Percentiles rank a stretch among this genome's conserved stretches.
Evolutionary conservation across 1,139 yeast genomes (phyloP).

Genomic region (Hyphopichia wangnamkhiaoensis): DNA sequence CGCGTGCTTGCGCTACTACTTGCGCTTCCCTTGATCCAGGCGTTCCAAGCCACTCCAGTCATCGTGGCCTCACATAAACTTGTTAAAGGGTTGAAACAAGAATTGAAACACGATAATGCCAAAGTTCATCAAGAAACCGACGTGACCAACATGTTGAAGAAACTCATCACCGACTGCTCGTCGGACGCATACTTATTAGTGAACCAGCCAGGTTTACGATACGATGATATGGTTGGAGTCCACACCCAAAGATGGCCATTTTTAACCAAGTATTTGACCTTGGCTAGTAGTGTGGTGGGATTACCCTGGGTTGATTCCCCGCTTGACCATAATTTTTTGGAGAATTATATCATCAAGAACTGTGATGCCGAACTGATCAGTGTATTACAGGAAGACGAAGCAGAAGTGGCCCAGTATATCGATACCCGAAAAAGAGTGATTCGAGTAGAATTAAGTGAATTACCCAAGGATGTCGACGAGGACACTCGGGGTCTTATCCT

Average conservation of each 20-base stretch:
- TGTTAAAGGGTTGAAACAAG: constrained; percentile 32
- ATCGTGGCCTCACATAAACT: constrained; percentile 45
- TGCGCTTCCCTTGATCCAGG: neutral
- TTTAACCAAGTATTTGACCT: constrained; percentile 53
- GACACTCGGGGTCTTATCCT: constrained; percentile 18
- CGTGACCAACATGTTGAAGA: constrained; percentile 48
- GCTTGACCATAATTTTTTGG: constrained; percentile 51
- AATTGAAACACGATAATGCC: constrained; percentile 20
- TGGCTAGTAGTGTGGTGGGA: constrained; percentile 65
- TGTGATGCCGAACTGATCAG: constrained; percentile 50
- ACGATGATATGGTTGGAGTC: constrained; percentile 52
- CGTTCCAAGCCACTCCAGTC: constrained; percentile 32
- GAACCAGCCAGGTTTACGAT: constrained; percentile 67
- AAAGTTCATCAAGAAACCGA: constrained; percentile 21
- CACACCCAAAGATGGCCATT: constrained; percentile 50
- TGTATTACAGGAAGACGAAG: constrained; percentile 40
- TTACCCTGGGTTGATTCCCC: constrained; percentile 52
- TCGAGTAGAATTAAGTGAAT: constrained; percentile 49
- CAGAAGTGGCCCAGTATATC: constrained; percentile 45
- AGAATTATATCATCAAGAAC: constrained; percentile 40
- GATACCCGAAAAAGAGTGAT: constrained; percentile 67
- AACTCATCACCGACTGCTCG: constrained; percentile 59
- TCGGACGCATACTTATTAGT: constrained; percentile 71
- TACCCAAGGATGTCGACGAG: constrained; percentile 34
- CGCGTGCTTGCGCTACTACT: neutral